Evolutionary conservation across 1,284 basidiomycete species (phyloP), one percentile per base, ranked within the genome.

Genomic region (Apiotrichum veenhuisii): DNA sequence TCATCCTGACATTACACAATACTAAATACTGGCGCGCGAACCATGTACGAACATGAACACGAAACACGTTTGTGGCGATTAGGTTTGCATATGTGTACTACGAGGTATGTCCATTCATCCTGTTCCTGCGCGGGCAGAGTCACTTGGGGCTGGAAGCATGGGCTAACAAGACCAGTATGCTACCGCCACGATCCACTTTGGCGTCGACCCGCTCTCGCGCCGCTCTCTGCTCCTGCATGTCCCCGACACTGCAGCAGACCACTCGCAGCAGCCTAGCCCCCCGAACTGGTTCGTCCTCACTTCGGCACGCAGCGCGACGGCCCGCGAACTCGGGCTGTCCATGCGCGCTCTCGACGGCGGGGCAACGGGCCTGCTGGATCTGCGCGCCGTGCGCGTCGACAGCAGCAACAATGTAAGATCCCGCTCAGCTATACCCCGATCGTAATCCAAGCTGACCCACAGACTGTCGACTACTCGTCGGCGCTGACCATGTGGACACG

Each of bases 141-240:
- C n/a, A n/a, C n/a, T n/a, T n/a, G n/a, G n/a, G n/a, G n/a, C n/a
- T n/a, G n/a, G n/a, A n/a, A n/a, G n/a, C n/a, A n/a, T n/a, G n/a
- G 4, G 25, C 50, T 36, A 40, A 52, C 33, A 49, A n/a, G n/a
- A n/a, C 30, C 61, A 89, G 85, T 75, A 75, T 41, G 40, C 59
- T 0, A 66, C 63, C 3, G 52, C 61, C 8, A 80, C 76, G 36
- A 64, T 97, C 3, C 87, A 85, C 74, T 94, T 89, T 70, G 89
- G 83, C 7, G 82, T 94, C 46, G 95, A 98, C 73, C 90, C 91
- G 1, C 82, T 98, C 1, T 94, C 95, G 1, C 83, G 96, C 27
- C 83, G 96, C 42, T 98, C 94, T 9, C 81, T 98, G 1, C 79
- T 98, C 1, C 75, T 90, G 0, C 62, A 71, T 43, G 49, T 55